phyloP scores from a whole-genome alignment of 2,329 filamentous ascomycete genomes.

The Pseudophaeomoniella oleicola region DNA sequence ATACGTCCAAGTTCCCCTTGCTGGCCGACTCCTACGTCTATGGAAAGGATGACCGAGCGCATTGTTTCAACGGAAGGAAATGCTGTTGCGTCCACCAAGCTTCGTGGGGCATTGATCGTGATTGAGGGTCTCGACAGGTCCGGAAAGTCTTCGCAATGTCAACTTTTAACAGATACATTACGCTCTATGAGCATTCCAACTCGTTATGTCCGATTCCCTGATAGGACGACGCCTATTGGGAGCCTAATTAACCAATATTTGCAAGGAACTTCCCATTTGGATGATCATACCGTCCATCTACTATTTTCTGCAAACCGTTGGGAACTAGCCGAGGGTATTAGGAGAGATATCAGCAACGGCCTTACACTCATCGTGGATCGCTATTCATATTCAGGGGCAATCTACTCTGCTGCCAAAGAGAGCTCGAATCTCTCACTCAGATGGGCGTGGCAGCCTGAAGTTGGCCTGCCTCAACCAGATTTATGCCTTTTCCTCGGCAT shows the following conservation, averaged over 20 bases:
- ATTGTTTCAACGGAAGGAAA: constrained; percentile 5
- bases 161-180: constrained; percentile 45
- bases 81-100: background rate
- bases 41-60: constrained; percentile 11
- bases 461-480: constrained; percentile 77
- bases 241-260: constrained; percentile 78
- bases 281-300: constrained; percentile 81
- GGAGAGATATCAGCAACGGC: constrained; percentile 43
- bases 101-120: constrained; percentile 56
- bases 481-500: constrained; percentile 78
- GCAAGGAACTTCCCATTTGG: constrained; percentile 54
- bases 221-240: constrained; percentile 71
- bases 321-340: constrained; percentile 43
- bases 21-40: too few species aligned
- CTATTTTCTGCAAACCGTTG: constrained; percentile 85
- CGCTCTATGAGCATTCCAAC: constrained; percentile 35
- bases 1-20: too few species aligned
- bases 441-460: constrained; percentile 76
- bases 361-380: constrained; percentile 74
- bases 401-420: constrained; percentile 81
- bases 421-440: constrained; percentile 53
- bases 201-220: constrained; percentile 56
- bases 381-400: constrained; percentile 88
- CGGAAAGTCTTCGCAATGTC: constrained; percentile 84
- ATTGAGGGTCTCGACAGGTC: constrained; percentile 82